Evolutionary conservation across 768 basidiomycete species (phyloP), one percentile per base, ranked within the genome.

Genomic region (Amanita subjunquillea): DNA sequence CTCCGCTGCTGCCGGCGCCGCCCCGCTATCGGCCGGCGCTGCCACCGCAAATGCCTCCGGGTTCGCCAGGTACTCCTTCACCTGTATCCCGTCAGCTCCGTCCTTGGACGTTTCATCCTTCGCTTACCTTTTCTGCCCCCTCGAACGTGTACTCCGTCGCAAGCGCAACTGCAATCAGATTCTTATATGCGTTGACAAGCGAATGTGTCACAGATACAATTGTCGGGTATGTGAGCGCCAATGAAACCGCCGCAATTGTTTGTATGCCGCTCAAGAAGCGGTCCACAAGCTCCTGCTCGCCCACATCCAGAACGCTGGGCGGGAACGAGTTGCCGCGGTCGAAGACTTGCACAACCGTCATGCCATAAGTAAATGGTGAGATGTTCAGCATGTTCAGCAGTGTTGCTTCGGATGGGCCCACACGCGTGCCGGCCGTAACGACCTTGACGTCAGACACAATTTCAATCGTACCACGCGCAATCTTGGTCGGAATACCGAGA

Each of bases 321-420:
- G 86, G 67, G 82, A 98, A 99, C 57, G 84, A 75, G 66, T 94
- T 95, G 64, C 96, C 96, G 56, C 80, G 77, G 75, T 95, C 91
- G 71, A 80, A 99, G 67, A 99, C 94, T 73, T 97, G 93, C 49
- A 94, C 82, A 58, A 99, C 94, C 48, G 83, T 87, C 95, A 99
- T 97, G 64, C 96, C 96, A 76, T 96, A 99, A 41, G 95, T 97
- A 86, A 97, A 96, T 58, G 92, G 92, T 44, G 95, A 98, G 70
- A 99, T 97, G 81, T 94, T 94, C 65, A 99, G 71, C 96, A 99
- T 96, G 88, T 99, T 98, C 60, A 99, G 78, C 61, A 99, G 82
- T 56, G 94, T 93, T 49, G 96, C 95, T 74, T 98, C 95, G 72
- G 96, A 99, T 29, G 86, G 66, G 60, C 96, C 96, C 69, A 99